phyloP scores from a whole-genome alignment of 805 yeast genomes.

The Nakazawaea populi region DNA sequence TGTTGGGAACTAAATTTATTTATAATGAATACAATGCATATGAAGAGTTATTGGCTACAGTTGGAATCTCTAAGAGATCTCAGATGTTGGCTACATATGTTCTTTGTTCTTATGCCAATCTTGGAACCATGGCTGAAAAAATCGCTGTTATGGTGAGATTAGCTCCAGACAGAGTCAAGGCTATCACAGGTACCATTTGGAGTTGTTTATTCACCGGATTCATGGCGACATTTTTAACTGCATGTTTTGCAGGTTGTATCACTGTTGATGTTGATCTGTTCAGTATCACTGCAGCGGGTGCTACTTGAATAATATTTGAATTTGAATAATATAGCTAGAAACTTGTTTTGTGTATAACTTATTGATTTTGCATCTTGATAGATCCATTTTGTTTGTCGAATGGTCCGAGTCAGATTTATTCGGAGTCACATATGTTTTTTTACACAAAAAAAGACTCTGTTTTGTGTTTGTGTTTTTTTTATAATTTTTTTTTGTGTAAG shows the following conservation, averaged over 20 bases:
- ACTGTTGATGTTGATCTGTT: constrained; percentile 29
- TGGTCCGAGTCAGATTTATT: background rate
- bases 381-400: no score
- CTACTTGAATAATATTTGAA: background rate
- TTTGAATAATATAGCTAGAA: background rate
- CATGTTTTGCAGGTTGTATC: constrained; percentile 41
- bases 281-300: background rate
- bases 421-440: background rate
- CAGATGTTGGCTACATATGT: constrained; percentile 52
- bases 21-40: constrained; percentile 60
- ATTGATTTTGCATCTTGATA: no score
- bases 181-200: constrained; percentile 36
- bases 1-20: constrained; percentile 51
- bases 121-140: constrained; percentile 56
- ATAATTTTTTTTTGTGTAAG: no score
- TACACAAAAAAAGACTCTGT: no score
- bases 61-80: constrained; percentile 41
- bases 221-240: constrained; percentile 45
- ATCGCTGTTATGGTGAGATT: constrained; percentile 51
- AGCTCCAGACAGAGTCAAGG: constrained; percentile 43
- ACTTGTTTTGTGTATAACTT: no score
- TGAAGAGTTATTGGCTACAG: constrained; percentile 25
- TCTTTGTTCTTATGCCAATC: constrained; percentile 55
- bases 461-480: no score
- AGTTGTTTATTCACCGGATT: constrained; percentile 47